phyloP scores from a whole-genome alignment of 345 rosid species.

The Reutealis trisperma region DNA sequence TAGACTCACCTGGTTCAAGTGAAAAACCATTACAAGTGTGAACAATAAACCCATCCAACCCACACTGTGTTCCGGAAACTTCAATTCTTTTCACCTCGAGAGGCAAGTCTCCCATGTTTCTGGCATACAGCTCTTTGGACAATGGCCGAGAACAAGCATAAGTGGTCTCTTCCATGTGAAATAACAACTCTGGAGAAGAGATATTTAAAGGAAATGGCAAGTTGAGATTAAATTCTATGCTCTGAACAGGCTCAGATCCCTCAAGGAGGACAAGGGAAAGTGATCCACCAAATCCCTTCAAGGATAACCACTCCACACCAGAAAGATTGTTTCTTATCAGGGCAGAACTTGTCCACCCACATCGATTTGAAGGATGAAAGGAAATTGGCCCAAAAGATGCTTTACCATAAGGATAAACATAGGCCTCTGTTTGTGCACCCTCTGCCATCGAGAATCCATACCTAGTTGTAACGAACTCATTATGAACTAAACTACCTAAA shows the following conservation, averaged over 20 bases:
- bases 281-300: constrained; percentile 61
- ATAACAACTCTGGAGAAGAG: constrained; percentile 39
- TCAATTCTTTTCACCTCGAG: constrained; percentile 55
- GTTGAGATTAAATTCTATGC: constrained; percentile 54
- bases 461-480: constrained; percentile 18
- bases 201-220: constrained; percentile 39
- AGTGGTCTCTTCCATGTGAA: constrained; percentile 37
- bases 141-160: constrained; percentile 51
- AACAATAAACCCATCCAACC: constrained; percentile 57
- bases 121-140: constrained; percentile 59
- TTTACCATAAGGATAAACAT: constrained; percentile 51
- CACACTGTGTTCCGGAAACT: constrained; percentile 57
- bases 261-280: constrained; percentile 51
- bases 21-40: constrained; percentile 54
- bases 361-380: constrained; percentile 63
- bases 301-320: constrained; percentile 75
- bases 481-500: constrained; percentile 26
- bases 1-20: constrained; percentile 66
- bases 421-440: constrained; percentile 50
- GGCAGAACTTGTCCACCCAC: constrained; percentile 71
- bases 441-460: constrained; percentile 60
- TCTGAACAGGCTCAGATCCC: constrained; percentile 52
- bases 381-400: constrained; percentile 64
- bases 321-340: constrained; percentile 69
- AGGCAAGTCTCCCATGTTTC: constrained; percentile 65